A percentile compares a stretch with the other conserved stretches of the same genome.
These are phyloP conservation scores for Tardiomyces blankii DNA, from an alignment of 1,139 yeast genomes.

Conservation along the genomic window DNA sequence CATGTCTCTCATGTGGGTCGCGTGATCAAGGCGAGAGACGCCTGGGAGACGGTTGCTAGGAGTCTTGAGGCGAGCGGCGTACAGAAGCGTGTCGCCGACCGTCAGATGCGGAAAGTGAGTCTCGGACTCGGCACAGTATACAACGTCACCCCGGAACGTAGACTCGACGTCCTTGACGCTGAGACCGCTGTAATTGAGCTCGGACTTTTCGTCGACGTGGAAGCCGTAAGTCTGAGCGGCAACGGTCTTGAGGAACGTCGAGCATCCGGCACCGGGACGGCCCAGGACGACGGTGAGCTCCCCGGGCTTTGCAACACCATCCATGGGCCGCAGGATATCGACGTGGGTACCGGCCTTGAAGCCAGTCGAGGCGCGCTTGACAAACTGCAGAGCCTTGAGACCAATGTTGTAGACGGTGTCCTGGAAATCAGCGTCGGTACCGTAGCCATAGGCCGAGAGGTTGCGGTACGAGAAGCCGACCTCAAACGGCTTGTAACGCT, in stretches of 20 bases:
- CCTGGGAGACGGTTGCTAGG: constrained; percentile 57
- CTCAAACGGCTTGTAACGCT: constrained; percentile 49
- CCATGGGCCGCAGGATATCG: constrained; percentile 57
- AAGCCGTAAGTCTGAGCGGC: constrained; percentile 68
- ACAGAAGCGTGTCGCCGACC: constrained; percentile 57
- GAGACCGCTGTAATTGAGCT: constrained; percentile 25
- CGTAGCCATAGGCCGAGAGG: constrained; percentile 63
- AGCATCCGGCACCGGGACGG: constrained; percentile 80
- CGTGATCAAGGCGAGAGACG: constrained; percentile 45
- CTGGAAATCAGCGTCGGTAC: constrained; percentile 73
- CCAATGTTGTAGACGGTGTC: constrained; percentile 50
- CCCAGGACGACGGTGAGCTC: constrained; percentile 69
- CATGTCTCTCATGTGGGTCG: constrained; percentile 52
- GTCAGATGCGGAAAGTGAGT: constrained; percentile 63
- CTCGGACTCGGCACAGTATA: constrained; percentile 64
- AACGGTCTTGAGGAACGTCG: constrained; percentile 63
- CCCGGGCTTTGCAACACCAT: constrained; percentile 58
- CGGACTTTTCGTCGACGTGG: constrained; percentile 40
- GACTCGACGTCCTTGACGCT: constrained; percentile 35
- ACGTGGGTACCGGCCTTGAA: constrained; percentile 25
- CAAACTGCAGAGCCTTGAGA: constrained; percentile 17
- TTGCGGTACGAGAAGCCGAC: constrained; percentile 62
- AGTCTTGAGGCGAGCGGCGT: constrained; percentile 54
- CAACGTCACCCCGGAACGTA: constrained; percentile 56
- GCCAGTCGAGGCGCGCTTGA: constrained; percentile 10